These are phyloP conservation scores for Ophiocordyceps polyrhachis-furcata DNA, from an alignment of 2,329 filamentous ascomycete species.

Conservation along the genomic window DNA sequence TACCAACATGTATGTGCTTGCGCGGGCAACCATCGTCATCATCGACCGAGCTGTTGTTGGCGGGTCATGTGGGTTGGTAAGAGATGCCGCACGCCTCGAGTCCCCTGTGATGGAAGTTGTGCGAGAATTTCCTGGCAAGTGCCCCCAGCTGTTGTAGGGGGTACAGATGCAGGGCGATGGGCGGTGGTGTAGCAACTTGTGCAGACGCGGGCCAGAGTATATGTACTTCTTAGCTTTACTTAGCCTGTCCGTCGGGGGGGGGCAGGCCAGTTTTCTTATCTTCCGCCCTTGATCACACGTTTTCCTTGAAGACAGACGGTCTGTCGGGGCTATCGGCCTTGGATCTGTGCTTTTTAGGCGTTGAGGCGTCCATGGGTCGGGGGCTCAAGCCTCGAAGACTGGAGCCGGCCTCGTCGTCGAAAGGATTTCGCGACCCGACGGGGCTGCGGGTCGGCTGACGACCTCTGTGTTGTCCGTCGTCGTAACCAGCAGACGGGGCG, in stretches of 20 bases:
- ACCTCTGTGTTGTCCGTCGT: constrained; percentile 17
- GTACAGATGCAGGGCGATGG: too few relatives aligned
- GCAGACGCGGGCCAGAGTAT: too few relatives aligned
- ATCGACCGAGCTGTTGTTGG: too few relatives aligned
- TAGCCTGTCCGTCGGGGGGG: neutral
- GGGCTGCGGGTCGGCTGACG: constrained; percentile 25
- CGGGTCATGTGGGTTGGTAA: too few relatives aligned
- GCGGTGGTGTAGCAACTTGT: too few relatives aligned
- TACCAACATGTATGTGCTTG: too few relatives aligned
- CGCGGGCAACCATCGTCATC: too few relatives aligned
- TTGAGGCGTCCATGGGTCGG: constrained; percentile 42
- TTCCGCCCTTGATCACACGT: constrained; percentile 27
- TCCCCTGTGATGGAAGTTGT: too few relatives aligned
- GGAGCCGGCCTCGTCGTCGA: constrained; percentile 48
- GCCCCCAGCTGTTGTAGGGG: too few relatives aligned
- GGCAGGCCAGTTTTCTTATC: neutral
- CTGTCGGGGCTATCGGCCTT: constrained; percentile 30
- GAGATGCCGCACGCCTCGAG: too few relatives aligned
- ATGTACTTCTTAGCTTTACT: neutral
- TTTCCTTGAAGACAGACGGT: constrained; percentile 51
- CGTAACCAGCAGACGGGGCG: constrained; percentile 13
- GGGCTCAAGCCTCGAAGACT: constrained; percentile 59
- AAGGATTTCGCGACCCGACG: constrained; percentile 37
- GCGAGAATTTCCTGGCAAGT: too few relatives aligned
- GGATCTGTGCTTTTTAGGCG: constrained; percentile 8